Base-by-base conservation (phyloP, 2,329 filamentous ascomycete species). In the Davidsoniella eucalypti region DNA sequence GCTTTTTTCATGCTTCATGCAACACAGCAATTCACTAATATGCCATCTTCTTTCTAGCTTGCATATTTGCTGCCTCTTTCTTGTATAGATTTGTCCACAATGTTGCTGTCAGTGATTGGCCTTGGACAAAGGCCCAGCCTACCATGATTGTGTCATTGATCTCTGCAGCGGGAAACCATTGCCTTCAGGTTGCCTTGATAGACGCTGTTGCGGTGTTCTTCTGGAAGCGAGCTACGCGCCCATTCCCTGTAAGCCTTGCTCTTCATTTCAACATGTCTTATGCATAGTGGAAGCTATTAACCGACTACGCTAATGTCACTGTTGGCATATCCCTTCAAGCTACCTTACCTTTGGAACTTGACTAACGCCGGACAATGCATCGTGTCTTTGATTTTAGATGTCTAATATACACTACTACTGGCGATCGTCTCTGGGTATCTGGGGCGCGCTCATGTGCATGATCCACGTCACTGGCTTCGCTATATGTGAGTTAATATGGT, bases 181-280 rank as follows among this genome's bases (percentile, higher is more conserved):
- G 47, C 10, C 40, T 53, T 10, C 52, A 44, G 5, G 52, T 53
- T 2, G 48, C 52, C 4, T 42, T 53, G 12, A 40, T 47, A 6
- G 52, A 53, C 42, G 52, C 52, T 4, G 36, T 53, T 33, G 52
- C 52, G 12, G 52, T 53, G n/a, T 53, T 47, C 41, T 53, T 53
- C 18, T 53, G 52, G 48, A 53, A 48, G 23, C 16, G 39, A 23
- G 43, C 52, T 18, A 48, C 50, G 25, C 44, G 36, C 29, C 47
- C 21, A 12, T 53, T 53, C 36, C 52, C 52, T 17, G 52, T 53
- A 44, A 51, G 52, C 50, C 12, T 10, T 33, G 12, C 8, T 17
- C 50, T 23, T 10, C 40, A 21, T 16, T 40, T 5, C 7, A 16
- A 40, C 12, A 40, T n/a, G 3, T 16, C 38, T 29, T 8, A 37